A percentile compares a stretch with the other conserved stretches of the same genome.
These are phyloP conservation scores for Myochromella boudieri DNA, from an alignment of 768 basidiomycete genomes.

Conservation along the genomic window DNA sequence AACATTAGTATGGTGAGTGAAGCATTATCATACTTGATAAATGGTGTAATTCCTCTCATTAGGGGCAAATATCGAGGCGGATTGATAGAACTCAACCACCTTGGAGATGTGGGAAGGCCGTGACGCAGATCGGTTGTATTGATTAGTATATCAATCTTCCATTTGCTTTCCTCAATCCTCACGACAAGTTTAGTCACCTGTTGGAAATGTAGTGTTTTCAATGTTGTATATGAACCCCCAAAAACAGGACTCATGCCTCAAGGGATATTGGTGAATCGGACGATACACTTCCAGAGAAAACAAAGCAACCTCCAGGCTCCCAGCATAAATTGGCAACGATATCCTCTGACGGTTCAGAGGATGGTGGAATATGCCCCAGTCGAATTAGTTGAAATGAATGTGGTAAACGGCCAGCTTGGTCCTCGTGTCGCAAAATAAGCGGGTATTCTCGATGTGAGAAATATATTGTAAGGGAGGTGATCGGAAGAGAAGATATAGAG, in stretches of 20 bases:
- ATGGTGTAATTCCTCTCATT: conserved; percentile 43
- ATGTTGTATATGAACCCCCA: background rate
- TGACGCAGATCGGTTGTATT: conserved; percentile 38
- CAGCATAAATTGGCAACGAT: conserved; percentile 54
- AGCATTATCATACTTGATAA: conserved; percentile 43
- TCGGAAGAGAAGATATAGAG: conserved; percentile 55
- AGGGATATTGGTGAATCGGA: conserved; percentile 50
- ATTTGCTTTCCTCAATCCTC: conserved; percentile 57
- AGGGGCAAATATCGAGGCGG: conserved; percentile 56
- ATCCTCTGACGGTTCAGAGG: conserved; percentile 18
- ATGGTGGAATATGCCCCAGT: conserved; percentile 39
- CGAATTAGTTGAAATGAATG: conserved; percentile 41
- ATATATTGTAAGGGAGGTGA: conserved; percentile 58
- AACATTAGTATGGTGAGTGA: conserved; percentile 1
- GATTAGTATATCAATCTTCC: conserved; percentile 67
- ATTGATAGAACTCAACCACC: conserved; percentile 60
- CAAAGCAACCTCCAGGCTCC: conserved; percentile 48
- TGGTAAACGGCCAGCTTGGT: conserved; percentile 14
- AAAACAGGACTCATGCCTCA: conserved; percentile 40
- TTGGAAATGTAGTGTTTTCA: conserved; percentile 24
- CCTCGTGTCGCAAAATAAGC: conserved; percentile 48
- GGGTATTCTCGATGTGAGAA: conserved; percentile 52
- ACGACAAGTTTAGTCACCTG: conserved; percentile 48
- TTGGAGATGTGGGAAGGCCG: conserved; percentile 28
- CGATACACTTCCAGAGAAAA: conserved; percentile 61